Evolutionary conservation across 78 protist genomes (phyloP).

Genomic region (Dictyostelium purpureum): DNA sequence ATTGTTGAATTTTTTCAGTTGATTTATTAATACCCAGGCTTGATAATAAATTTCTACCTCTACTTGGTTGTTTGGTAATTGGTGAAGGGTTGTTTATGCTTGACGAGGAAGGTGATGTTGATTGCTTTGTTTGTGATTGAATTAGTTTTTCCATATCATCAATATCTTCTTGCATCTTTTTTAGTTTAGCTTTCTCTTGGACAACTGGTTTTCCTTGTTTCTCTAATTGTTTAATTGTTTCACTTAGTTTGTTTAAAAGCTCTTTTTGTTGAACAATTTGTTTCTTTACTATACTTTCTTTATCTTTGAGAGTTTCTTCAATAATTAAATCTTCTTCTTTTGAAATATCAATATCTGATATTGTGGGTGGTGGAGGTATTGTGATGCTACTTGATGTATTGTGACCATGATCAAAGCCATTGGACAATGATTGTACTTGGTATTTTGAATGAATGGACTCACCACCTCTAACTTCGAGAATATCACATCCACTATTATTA

Average conservation of each 20-base stretch:
- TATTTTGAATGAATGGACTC: not conserved
- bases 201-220: slow-evolving; percentile 12
- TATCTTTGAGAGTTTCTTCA: slow-evolving; percentile 68
- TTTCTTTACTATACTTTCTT: slow-evolving; percentile 44
- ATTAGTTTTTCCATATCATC: slow-evolving; percentile 61
- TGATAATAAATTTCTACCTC: not conserved
- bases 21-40: not conserved
- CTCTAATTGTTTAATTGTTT: slow-evolving; percentile 19
- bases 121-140: not conserved
- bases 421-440: not conserved
- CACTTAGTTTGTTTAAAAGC: slow-evolving; percentile 2
- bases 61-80: not conserved
- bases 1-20: not conserved
- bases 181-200: slow-evolving; percentile 13
- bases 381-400: not conserved
- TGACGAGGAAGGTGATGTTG: not conserved
- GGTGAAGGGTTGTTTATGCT: not conserved
- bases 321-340: slow-evolving; percentile 61
- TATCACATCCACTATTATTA: not conserved
- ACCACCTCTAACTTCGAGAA: not conserved
- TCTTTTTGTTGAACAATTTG: slow-evolving; percentile 45
- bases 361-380: not conserved
- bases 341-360: not conserved
- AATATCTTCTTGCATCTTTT: slow-evolving; percentile 52
- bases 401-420: not conserved